Conservation (phyloP, 352 stramenopile genomes). For the Globisporangium alternatum region DNA sequence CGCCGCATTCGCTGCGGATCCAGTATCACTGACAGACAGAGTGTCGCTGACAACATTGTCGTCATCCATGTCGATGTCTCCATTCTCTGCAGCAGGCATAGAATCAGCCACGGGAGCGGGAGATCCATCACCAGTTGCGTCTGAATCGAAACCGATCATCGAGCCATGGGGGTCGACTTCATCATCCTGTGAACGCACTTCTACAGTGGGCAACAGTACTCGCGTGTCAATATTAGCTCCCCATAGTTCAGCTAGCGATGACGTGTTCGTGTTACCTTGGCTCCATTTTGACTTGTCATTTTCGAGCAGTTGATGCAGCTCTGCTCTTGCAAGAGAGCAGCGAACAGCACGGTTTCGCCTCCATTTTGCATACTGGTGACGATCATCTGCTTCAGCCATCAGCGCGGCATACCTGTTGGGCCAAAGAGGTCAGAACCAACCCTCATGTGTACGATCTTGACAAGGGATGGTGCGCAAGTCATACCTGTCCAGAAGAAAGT, state of each 20-base stretch:
- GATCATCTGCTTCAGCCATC: constrained; percentile 33
- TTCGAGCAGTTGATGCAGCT: constrained; percentile 29
- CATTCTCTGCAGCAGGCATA: not conserved
- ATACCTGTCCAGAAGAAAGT: constrained; percentile 9
- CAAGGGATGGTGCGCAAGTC: not conserved
- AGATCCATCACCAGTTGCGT: not conserved
- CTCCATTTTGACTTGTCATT: constrained; percentile 28
- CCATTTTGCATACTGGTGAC: constrained; percentile 57
- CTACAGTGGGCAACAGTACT: not conserved
- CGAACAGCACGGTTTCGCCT: constrained; percentile 43
- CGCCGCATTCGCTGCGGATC: not conserved
- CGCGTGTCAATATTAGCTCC: not conserved
- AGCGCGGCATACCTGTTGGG: constrained; percentile 35
- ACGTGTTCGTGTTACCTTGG: constrained; percentile 24
- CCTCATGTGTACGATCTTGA: not conserved
- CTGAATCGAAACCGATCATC: not conserved
- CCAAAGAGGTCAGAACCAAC: constrained; percentile 3
- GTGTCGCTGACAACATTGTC: not conserved
- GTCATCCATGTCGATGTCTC: constrained; percentile 1
- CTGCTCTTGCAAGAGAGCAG: constrained; percentile 29
- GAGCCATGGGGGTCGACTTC: not conserved
- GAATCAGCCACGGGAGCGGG: not conserved
- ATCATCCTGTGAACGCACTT: not conserved
- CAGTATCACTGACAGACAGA: not conserved
- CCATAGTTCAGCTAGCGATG: not conserved